Evolutionary conservation across 345 rosid genomes (phyloP), one percentile per base, ranked within the genome.

Genomic region (Conringia planisiliqua): DNA sequence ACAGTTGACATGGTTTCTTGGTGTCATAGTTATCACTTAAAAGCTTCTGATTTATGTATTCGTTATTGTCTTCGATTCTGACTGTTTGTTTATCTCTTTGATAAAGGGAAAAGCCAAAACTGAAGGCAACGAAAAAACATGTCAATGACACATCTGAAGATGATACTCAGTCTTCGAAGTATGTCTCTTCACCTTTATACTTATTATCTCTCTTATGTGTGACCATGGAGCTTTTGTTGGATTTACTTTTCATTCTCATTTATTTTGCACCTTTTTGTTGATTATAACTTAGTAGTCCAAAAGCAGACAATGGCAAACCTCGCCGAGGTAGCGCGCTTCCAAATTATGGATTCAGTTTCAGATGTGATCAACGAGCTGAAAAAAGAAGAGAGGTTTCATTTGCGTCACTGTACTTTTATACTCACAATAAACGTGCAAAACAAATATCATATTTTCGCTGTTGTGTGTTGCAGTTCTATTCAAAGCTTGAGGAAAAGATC

Each of bases 281-380:
- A 85, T 20, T 47, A 12, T 1, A 4, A 46, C 14, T 38, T 76
- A 78, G 86, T 83, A 88, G 89, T 76, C 86, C 88, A 43, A 80
- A 70, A 5, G 64, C 76, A 63, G 88, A 78, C 13, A 90, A 92
- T 81, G 74, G 79, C 64, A 87, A 84, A 70, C 63, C 87, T 80
- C 84, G 66, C 8, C 82, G 55, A 79, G 72, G 38, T 3, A 87
- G 88, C 73, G 73, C 81, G 6, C 92, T 90, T 77, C 98, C 98
- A 57, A 90, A 85, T 56, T 92, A 92, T 68, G 96, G 98, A 40
- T 92, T 92, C 86, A 92, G 92, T 76, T 92, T 92, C 56, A 87
- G 61, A 83, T 92, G 98, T 79, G 90, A 85, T 75, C 91, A 88
- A 81, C 88, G 98, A 50, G 98, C 98, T 68, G 94, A 92, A 80